phyloP scores from a whole-genome alignment of 441 rosid genomes.

The Arabidopsis hybrid region DNA sequence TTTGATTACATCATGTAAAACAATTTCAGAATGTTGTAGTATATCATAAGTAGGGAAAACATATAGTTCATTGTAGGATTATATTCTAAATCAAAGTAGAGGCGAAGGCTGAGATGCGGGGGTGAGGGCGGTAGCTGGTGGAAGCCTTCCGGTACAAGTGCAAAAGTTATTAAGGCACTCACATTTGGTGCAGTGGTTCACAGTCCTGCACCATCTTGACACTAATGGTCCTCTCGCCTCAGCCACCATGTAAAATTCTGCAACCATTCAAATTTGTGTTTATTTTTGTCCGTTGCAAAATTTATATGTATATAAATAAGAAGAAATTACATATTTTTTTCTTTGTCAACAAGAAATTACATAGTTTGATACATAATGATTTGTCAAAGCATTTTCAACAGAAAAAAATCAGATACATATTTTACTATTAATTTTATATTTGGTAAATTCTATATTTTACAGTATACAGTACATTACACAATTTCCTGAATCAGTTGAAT shows the following conservation, averaged over 20 bases:
- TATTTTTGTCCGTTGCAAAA: too few relatives aligned
- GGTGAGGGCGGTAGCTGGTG: neutral
- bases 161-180: neutral
- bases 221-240: slow-evolving; percentile 22
- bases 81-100: neutral
- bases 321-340: neutral
- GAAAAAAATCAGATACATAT: too few relatives aligned
- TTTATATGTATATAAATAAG: neutral
- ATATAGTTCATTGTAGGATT: neutral
- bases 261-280: neutral
- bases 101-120: neutral
- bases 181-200: neutral
- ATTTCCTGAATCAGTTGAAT: neutral
- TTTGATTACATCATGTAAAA: slow-evolving; percentile 5
- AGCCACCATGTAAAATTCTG: slow-evolving; percentile 20
- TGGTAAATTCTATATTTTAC: neutral
- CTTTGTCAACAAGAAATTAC: too few relatives aligned
- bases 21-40: neutral
- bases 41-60: neutral
- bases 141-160: neutral
- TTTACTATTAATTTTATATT: too few relatives aligned
- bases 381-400: too few relatives aligned
- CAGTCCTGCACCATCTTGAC: neutral
- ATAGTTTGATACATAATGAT: too few relatives aligned
- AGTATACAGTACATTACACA: neutral